Conservation (phyloP, 2,329 filamentous ascomycete species). For the Drechslerella stenobrocha region DNA sequence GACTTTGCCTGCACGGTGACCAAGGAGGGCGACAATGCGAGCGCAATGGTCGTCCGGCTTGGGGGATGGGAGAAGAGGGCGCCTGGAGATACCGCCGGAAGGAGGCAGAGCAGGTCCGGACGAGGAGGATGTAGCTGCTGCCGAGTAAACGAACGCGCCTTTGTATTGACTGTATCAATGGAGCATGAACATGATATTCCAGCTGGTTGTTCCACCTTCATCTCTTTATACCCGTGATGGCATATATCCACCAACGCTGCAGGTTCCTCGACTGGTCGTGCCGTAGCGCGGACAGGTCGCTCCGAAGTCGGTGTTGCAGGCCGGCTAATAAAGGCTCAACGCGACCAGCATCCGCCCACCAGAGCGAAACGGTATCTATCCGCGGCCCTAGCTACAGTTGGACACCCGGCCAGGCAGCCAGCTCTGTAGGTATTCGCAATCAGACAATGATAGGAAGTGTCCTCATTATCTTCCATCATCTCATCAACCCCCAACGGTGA, state of each 20-base stretch:
- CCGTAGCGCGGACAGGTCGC: no score
- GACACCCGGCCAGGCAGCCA: constrained; percentile 16
- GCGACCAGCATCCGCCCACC: not conserved
- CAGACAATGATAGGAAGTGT: constrained; percentile 20
- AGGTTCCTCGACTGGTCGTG: no score
- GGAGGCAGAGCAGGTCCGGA: constrained; percentile 81
- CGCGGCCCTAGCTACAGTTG: constrained; percentile 23
- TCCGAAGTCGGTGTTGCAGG: constrained; percentile 36
- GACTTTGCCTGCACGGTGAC: constrained; percentile 86
- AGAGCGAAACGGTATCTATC: constrained; percentile 4
- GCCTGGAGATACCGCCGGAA: constrained; percentile 83
- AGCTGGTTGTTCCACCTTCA: not conserved
- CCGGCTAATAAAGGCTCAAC: constrained; percentile 30
- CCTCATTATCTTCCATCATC: constrained; percentile 1
- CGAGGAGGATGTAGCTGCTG: constrained; percentile 58
- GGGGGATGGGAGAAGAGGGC: constrained; percentile 72
- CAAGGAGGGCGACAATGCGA: constrained; percentile 67
- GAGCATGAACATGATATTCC: not conserved
- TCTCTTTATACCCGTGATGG: no score
- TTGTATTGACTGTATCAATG: not conserved
- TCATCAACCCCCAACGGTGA: constrained; percentile 18
- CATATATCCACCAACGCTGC: no score
- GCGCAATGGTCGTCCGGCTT: constrained; percentile 68
- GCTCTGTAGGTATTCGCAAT: constrained; percentile 16
- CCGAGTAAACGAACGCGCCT: not conserved